phyloP scores from a whole-genome alignment of 768 basidiomycete genomes.

The Terana coerulea region DNA sequence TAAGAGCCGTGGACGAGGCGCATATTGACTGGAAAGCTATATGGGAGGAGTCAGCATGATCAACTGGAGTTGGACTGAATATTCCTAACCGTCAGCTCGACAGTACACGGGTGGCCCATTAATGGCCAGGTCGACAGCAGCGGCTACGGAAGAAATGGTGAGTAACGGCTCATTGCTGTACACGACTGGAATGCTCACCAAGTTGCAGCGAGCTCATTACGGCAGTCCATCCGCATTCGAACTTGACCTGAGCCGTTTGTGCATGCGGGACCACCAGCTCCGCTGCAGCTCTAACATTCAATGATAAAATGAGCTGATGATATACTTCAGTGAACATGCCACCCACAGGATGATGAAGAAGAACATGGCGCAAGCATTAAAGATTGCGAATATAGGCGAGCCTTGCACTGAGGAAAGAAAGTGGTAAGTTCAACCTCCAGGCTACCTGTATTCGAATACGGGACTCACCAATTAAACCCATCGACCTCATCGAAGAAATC shows the following conservation, averaged over 20 bases:
- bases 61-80: slow-evolving; percentile 1
- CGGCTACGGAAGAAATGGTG: slow-evolving; percentile 37
- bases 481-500: slow-evolving; percentile 34
- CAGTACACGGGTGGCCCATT: slow-evolving; percentile 39
- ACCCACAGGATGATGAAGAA: slow-evolving; percentile 31
- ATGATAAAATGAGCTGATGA: neutral
- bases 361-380: slow-evolving; percentile 38
- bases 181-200: too few relatives aligned
- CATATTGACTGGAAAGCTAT: slow-evolving; percentile 17
- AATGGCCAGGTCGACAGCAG: slow-evolving; percentile 44
- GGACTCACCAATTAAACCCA: slow-evolving; percentile 35
- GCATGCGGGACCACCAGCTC: slow-evolving; percentile 33
- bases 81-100: slow-evolving; percentile 29
- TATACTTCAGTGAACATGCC: neutral
- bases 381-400: slow-evolving; percentile 45
- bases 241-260: slow-evolving; percentile 38
- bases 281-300: slow-evolving; percentile 31
- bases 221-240: slow-evolving; percentile 57
- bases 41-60: neutral
- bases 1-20: slow-evolving; percentile 27
- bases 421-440: slow-evolving; percentile 6
- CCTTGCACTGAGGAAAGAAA: slow-evolving; percentile 34
- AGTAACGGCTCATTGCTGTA: too few relatives aligned
- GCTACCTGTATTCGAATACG: neutral
- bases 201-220: slow-evolving; percentile 46